Conservation (phyloP, 805 yeast species). For the Yarrowia sp. region DNA sequence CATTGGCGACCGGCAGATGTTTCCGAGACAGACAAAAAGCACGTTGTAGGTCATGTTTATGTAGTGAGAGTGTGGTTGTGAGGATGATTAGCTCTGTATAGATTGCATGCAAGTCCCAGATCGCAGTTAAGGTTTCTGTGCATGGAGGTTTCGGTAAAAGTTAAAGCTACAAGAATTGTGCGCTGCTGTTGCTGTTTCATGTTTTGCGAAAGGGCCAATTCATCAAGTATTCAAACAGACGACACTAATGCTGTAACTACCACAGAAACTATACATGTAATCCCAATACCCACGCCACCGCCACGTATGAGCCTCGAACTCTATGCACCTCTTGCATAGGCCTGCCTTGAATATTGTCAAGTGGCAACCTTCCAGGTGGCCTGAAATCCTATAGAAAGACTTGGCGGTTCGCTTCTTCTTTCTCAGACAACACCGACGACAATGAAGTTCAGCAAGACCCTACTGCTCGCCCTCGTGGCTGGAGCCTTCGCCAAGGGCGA, state of each 20-base stretch:
- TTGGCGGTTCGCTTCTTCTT: neutral
- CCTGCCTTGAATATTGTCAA: neutral
- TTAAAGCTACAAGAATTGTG: too few species aligned
- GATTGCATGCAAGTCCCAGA: slow-evolving; percentile 3
- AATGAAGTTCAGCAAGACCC: slow-evolving; percentile 21
- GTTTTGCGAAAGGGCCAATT: too few species aligned
- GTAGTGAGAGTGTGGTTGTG: neutral
- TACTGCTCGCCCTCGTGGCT: slow-evolving; percentile 8
- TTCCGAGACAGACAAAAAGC: slow-evolving; percentile 21
- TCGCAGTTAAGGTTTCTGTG: neutral
- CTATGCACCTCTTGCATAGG: neutral
- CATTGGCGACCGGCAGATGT: slow-evolving; percentile 90
- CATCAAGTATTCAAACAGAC: too few species aligned
- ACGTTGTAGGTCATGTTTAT: slow-evolving; percentile 24
- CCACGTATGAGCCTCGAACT: neutral
- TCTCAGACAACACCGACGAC: neutral
- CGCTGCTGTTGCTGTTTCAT: too few species aligned
- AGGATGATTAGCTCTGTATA: neutral
- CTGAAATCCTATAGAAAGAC: neutral
- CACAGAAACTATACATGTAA: too few species aligned
- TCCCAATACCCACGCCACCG: too few species aligned
- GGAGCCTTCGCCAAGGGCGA: neutral
- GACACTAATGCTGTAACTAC: too few species aligned
- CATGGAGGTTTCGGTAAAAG: too few species aligned
- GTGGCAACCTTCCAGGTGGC: slow-evolving; percentile 19